Percentiles rank a stretch among this genome's conserved stretches.
These are phyloP conservation scores for Beta corolliflora DNA, from an alignment of 179 eudicot genomes.

Conservation along the genomic window DNA sequence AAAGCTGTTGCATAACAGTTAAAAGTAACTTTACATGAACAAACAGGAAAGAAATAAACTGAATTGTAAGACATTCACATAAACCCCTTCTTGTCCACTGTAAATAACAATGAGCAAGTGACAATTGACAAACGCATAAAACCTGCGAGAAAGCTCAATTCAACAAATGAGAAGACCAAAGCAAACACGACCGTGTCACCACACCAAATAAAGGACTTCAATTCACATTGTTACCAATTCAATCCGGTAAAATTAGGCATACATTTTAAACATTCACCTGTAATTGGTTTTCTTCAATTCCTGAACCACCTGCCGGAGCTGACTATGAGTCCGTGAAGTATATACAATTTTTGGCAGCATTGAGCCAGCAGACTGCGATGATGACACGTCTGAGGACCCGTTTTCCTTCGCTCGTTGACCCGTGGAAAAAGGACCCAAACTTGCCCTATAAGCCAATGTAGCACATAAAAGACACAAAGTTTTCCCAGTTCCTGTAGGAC, in stretches of 20 bases:
- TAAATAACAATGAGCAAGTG: neutral
- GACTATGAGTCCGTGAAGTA: conserved; percentile 96
- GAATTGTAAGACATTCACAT: neutral
- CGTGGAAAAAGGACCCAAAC: conserved; percentile 73
- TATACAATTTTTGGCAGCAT: conserved; percentile 70
- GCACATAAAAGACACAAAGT: conserved; percentile 98
- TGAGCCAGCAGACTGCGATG: conserved; percentile 44
- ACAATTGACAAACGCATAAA: neutral
- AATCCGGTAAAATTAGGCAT: neutral
- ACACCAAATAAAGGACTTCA: neutral
- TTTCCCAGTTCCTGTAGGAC: conserved; percentile 98
- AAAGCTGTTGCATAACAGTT: neutral
- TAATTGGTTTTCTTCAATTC: conserved; percentile 85
- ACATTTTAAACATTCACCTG: conserved; percentile 53
- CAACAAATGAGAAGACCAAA: neutral
- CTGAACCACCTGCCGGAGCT: conserved; percentile 84
- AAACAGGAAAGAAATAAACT: neutral
- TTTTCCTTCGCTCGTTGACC: conserved; percentile 33
- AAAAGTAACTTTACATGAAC: neutral
- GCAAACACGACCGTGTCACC: neutral
- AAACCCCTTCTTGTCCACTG: neutral
- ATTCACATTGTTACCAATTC: neutral
- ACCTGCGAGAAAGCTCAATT: conserved; percentile 2
- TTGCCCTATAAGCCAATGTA: conserved; percentile 92
- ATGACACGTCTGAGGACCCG: conserved; percentile 37